Evolutionary conservation across 345 rosid species (phyloP).

Genomic region (Odontarrhena argentea): DNA sequence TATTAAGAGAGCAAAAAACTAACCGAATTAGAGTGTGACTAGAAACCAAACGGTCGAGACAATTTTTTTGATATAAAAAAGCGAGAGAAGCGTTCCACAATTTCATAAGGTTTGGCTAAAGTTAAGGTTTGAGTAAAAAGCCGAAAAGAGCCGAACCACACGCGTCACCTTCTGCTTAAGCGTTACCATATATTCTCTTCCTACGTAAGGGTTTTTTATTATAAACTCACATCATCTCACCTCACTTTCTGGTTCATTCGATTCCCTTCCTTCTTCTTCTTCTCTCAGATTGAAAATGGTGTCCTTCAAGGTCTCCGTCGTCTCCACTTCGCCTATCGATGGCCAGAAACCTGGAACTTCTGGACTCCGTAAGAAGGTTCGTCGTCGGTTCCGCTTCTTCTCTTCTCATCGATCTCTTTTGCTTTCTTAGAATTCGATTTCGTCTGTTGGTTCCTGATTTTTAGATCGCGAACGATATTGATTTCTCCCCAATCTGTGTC

Average conservation of each 20-base stretch:
- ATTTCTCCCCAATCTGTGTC: background rate
- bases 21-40: background rate
- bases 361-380: slow-evolving; percentile 98
- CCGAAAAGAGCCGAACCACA: slow-evolving; percentile 25
- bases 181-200: background rate
- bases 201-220: background rate
- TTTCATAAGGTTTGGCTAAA: background rate
- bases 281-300: slow-evolving; percentile 45
- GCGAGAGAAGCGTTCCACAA: slow-evolving; percentile 3
- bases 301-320: slow-evolving; percentile 59
- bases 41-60: background rate
- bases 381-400: background rate
- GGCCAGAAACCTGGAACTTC: slow-evolving; percentile 98
- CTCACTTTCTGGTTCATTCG: background rate
- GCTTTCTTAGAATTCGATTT: background rate
- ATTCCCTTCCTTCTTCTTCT: background rate
- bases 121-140: background rate
- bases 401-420: background rate
- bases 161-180: slow-evolving; percentile 32
- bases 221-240: background rate
- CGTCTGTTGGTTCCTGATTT: background rate
- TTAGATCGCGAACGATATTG: background rate
- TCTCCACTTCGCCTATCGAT: slow-evolving; percentile 62
- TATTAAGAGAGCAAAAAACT: background rate
- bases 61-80: background rate